Conservation (phyloP, 2,329 filamentous ascomycete species). For the Exophiala alcalophila region DNA sequence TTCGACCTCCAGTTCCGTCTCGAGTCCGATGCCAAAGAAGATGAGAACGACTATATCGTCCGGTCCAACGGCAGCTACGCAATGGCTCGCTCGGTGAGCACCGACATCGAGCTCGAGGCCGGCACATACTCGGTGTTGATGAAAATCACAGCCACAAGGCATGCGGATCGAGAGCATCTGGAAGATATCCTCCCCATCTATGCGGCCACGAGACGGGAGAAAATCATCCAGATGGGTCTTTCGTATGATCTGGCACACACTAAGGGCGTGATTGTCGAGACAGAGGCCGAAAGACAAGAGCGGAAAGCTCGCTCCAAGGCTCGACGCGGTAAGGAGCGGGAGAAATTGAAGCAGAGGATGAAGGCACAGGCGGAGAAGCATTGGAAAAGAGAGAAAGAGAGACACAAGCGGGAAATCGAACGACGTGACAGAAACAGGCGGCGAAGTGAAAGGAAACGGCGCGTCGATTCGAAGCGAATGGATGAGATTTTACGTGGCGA, state of each 20-base stretch:
- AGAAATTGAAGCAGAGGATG: conserved; percentile 39
- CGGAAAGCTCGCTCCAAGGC: conserved; percentile 27
- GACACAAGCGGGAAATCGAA: conserved; percentile 40
- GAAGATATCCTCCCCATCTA: conserved; percentile 62
- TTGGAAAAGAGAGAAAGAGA: conserved; percentile 41
- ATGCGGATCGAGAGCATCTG: conserved; percentile 44
- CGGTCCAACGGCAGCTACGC: conserved; percentile 55
- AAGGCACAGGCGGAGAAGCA: conserved; percentile 41
- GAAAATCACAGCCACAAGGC: conserved; percentile 67
- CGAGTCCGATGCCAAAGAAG: conserved; percentile 50
- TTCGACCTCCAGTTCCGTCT: conserved; percentile 59
- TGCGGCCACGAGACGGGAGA: conserved; percentile 64
- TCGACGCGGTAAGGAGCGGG: conserved; percentile 36
- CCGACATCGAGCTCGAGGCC: conserved; percentile 70
- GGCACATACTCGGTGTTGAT: conserved; percentile 74
- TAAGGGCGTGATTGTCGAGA: conserved; percentile 41
- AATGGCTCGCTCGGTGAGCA: conserved; percentile 72
- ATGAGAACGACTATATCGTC: conserved; percentile 58
- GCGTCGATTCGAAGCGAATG: conserved; percentile 1
- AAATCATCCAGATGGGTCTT: conserved; percentile 56
- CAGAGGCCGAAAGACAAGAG: conserved; percentile 31
- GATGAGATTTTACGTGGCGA: too few species aligned
- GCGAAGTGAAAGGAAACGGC: conserved; percentile 32
- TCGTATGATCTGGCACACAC: conserved; percentile 48
- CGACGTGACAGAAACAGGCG: conserved; percentile 33